Evolutionary conservation across 2,329 filamentous ascomycete genomes (phyloP), one percentile per base, ranked within the genome.

Genomic region (Paecilomyces fulvus): DNA sequence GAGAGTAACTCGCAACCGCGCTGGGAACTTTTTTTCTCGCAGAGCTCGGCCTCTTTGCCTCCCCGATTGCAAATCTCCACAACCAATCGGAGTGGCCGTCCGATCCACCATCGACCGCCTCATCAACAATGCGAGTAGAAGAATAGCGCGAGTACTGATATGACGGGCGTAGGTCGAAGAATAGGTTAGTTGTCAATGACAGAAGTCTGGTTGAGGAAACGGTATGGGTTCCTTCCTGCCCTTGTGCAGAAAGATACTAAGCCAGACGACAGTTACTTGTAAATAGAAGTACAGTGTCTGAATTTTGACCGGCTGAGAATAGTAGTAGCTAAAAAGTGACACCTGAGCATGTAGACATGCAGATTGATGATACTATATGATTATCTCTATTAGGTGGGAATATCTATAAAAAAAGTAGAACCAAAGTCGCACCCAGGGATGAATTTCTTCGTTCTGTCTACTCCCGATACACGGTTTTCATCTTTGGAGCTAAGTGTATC

Each of bases 61-160:
- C 33, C 33, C 53, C 52, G 59, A 56, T 56, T 53, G 56, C 55
- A 37, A 25, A 49, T 56, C 51, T 30, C 20, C 14, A 30, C 51
- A 20, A 21, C 50, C 49, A 23, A 30, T 31, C 30, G 30, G 48
- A 43, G 50, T 28, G 20, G 43, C 37, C 21, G 52, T n/a, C 30
- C 20, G 33, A 28, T 37, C 30, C 30, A n/a, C 30, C 11, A 17
- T 43, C n/a, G 37, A 20, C 37, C 37, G n/a, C 14, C 37, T 43
- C 9, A 2, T 1, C 8, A 17, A 43, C 37, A 43, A 28, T 28
- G 1, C 25, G 25, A 28, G 25, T 6, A 28, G 25, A 28, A 28
- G 25, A 28, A 28, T 28, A 28, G 25, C 25, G 25, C 25, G 5
- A 28, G n/a, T 7, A 17, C 5, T 17, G 30, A 43, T n/a, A 17